These are phyloP conservation scores for Acacia melanoxylon DNA, from an alignment of 306 rosid species.

Conservation along the genomic window DNA sequence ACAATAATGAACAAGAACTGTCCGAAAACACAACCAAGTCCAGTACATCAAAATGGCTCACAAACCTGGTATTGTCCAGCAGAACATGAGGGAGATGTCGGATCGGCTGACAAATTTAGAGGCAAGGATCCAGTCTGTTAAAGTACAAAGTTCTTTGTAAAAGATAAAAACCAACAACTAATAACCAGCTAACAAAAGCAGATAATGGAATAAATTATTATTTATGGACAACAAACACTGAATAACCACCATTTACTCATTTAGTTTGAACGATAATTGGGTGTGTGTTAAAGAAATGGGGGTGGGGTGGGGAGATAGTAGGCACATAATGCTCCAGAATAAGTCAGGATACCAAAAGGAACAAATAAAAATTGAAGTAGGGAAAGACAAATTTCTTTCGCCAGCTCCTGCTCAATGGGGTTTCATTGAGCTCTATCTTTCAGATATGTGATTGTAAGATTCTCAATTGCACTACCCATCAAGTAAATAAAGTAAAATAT, in stretches of 20 bases:
- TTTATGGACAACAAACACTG: not conserved
- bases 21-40: slow-evolving; percentile 2
- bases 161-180: not conserved
- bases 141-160: slow-evolving; percentile 6
- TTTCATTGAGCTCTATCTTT: not conserved
- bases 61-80: slow-evolving; percentile 54
- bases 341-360: not conserved
- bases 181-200: slow-evolving; percentile 12
- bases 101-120: slow-evolving; percentile 37
- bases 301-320: too few species aligned
- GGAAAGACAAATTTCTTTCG: not conserved
- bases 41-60: slow-evolving; percentile 16
- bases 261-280: not conserved
- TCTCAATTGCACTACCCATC: slow-evolving; percentile 13
- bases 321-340: not conserved
- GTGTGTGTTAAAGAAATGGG: not conserved
- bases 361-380: not conserved
- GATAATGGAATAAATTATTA: not conserved
- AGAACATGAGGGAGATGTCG: slow-evolving; percentile 41
- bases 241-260: not conserved
- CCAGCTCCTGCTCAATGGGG: not conserved
- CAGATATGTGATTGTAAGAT: not conserved
- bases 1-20: slow-evolving; percentile 1
- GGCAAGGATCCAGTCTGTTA: slow-evolving; percentile 54
- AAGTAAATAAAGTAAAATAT: not conserved